These are phyloP conservation scores for Phylloporus arenicola DNA, from an alignment of 768 basidiomycete species.

Conservation along the genomic window DNA sequence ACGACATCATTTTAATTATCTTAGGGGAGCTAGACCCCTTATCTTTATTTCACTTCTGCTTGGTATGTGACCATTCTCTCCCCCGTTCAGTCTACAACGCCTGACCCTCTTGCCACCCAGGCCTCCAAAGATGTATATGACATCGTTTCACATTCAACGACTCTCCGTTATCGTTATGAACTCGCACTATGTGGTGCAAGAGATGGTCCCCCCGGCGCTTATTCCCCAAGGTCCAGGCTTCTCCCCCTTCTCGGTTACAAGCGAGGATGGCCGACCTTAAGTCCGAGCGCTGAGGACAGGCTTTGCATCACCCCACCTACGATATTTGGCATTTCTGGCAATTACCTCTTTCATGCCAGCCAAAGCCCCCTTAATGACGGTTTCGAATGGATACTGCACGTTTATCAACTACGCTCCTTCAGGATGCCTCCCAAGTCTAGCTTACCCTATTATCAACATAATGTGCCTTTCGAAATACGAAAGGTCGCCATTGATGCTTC, in stretches of 20 bases:
- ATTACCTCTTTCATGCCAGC: constrained; percentile 31
- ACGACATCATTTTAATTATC: constrained; percentile 27
- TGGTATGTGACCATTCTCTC: constrained; percentile 13
- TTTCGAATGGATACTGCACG: constrained; percentile 30
- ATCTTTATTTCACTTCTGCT: constrained; percentile 30
- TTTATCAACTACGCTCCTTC: constrained; percentile 32
- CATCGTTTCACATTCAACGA: constrained; percentile 22
- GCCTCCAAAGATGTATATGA: constrained; percentile 20
- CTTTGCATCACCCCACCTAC: constrained; percentile 29
- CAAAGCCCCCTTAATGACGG: constrained; percentile 29
- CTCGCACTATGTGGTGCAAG: constrained; percentile 28
- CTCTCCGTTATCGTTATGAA: constrained; percentile 30
- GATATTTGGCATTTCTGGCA: constrained; percentile 29
- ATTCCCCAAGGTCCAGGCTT: constrained; percentile 20
- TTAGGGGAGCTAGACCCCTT: constrained; percentile 31
- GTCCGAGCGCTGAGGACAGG: constrained; percentile 28
- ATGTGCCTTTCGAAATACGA: constrained; percentile 31
- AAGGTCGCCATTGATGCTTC: constrained; percentile 29
- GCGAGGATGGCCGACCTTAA: constrained; percentile 31
- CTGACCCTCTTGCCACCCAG: constrained; percentile 10
- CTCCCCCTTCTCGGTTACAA: constrained; percentile 28
- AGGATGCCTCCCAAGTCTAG: constrained; percentile 21
- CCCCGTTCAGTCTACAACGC: background rate
- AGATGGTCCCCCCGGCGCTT: constrained; percentile 22
- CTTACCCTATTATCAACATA: constrained; percentile 29